Evolutionary conservation across 1,139 yeast genomes (phyloP), one percentile per base, ranked within the genome.

Genomic region (Taphrina communis): DNA sequence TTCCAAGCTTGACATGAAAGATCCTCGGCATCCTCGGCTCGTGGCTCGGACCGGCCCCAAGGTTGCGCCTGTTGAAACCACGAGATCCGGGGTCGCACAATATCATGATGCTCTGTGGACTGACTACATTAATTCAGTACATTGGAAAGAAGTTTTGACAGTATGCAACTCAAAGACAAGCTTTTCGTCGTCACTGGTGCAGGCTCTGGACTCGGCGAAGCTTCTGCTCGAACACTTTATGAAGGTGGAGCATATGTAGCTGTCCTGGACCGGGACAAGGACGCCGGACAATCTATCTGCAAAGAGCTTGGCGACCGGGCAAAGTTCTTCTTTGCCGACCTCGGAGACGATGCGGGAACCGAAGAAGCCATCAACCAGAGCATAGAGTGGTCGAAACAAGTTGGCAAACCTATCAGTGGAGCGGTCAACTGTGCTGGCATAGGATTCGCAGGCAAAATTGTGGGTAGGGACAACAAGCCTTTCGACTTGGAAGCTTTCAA

Each of bases 351-450:
- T n/a, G 44, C 38, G 17, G 62, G 25, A 3, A 56, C 70, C 17
- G 70, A 65, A 56, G 41, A 35, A 19, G 71, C 69, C 6, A 71
- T 70, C 21, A 70, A 61, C 50, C 63, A 50, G 12, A 70, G 56
- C 21, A 66, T 59, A 11, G 59, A 35, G 41, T 71, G 72, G 72
- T 61, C 71, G 4, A 25, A 53, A 8, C 12, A 36, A n/a, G 41
- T 68, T 6, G 55, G 48, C 9, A 46, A 35, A 17, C 72, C 69
- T 8, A 48, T 71, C 21, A 69, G 71, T 6, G 72, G 73, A 6
- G 69, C 61, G 6, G 72, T 71, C 38, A 63, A 66, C 36, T 72
- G 72, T n/a, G 73, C 73, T 11, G 73, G 73, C n/a, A 65, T 71
- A 7, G 70, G 62, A 17, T 68, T 63, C 57, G 71, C 66, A n/a